These are phyloP conservation scores for Hippophae tibetana DNA, from an alignment of 306 rosid genomes.

Conservation along the genomic window DNA sequence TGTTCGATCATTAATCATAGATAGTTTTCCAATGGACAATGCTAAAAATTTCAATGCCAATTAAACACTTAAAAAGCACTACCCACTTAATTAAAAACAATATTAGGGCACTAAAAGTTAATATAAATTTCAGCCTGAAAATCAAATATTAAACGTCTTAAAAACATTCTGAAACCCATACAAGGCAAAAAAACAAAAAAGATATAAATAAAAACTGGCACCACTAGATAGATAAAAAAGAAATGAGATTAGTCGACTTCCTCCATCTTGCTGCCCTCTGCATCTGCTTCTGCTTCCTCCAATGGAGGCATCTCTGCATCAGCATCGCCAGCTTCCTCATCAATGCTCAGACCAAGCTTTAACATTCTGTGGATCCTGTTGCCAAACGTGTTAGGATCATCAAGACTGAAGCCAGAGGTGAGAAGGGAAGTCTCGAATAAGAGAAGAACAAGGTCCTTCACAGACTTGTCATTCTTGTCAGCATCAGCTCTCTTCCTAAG, in stretches of 20 bases:
- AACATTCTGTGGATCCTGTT: slow-evolving; percentile 95
- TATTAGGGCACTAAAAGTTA: too few species aligned
- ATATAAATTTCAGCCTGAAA: too few species aligned
- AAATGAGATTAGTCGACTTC: slow-evolving; percentile 54
- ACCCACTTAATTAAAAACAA: too few species aligned
- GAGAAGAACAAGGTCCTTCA: slow-evolving; percentile 81
- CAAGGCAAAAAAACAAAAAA: background rate
- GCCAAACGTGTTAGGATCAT: slow-evolving; percentile 91
- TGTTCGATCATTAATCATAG: too few species aligned
- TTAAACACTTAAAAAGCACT: too few species aligned
- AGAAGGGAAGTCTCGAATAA: slow-evolving; percentile 85
- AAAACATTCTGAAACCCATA: background rate
- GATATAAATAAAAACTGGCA: background rate
- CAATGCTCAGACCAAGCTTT: slow-evolving; percentile 89
- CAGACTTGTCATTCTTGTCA: slow-evolving; percentile 88
- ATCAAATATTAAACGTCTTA: background rate
- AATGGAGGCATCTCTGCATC: slow-evolving; percentile 88
- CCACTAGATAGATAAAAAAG: background rate
- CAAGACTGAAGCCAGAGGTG: slow-evolving; percentile 93
- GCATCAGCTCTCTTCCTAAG: slow-evolving; percentile 76
- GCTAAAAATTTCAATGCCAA: too few species aligned
- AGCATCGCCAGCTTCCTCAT: slow-evolving; percentile 51
- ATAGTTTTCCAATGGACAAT: too few species aligned
- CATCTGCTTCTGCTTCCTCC: slow-evolving; percentile 75
- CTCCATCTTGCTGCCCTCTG: slow-evolving; percentile 96